A percentile compares a stretch with the other conserved stretches of the same genome.
Conservation (phyloP, 352 stramenopile genomes). For the Pythium apleroticum region DNA sequence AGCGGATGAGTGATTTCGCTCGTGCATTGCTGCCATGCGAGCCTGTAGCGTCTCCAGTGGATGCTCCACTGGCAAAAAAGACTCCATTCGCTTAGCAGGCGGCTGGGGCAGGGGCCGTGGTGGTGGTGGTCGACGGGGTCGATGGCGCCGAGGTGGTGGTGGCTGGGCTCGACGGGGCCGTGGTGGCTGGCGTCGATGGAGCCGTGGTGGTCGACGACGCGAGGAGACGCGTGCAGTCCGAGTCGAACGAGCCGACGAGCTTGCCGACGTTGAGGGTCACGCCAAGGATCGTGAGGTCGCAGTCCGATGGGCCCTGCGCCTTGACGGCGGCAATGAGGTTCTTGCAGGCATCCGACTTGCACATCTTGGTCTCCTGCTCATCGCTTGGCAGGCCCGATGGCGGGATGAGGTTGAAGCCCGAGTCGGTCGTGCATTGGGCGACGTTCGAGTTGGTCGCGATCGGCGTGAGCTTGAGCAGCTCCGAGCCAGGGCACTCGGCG, state of each 20-base stretch:
- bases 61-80: neutral
- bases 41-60: neutral
- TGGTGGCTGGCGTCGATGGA: neutral
- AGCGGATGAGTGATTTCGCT: neutral
- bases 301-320: conserved; percentile 10
- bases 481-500: conserved; percentile 7
- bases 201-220: neutral
- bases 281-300: conserved; percentile 17
- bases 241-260: conserved; percentile 15
- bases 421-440: conserved; percentile 4
- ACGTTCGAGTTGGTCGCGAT: conserved; percentile 10
- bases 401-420: conserved; percentile 24
- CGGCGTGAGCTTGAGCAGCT: conserved; percentile 17
- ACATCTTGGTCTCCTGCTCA: conserved; percentile 23
- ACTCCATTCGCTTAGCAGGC: neutral
- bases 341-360: conserved; percentile 8
- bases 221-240: conserved; percentile 5
- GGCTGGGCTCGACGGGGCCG: neutral
- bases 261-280: conserved; percentile 16
- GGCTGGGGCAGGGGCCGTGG: neutral
- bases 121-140: neutral
- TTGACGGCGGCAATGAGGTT: conserved; percentile 16
- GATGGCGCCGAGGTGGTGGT: neutral
- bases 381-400: conserved; percentile 20
- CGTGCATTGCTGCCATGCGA: neutral